These are phyloP conservation scores for Eucalyptus shirleyi DNA, from an alignment of 345 rosid genomes.

Conservation along the genomic window DNA sequence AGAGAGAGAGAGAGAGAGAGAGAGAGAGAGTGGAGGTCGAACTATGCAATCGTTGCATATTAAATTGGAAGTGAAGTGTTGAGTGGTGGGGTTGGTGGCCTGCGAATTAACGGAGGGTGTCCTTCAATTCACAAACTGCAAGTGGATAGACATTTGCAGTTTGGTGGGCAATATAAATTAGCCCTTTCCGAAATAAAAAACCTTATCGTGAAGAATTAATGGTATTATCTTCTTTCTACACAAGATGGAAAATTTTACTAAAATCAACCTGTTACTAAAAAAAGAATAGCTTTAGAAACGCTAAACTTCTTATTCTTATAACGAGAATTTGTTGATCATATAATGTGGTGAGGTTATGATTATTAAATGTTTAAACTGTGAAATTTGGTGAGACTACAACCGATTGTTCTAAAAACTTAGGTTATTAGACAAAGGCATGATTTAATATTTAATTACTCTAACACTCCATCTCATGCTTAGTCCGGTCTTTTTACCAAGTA, in stretches of 20 bases:
- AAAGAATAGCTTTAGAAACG: not conserved
- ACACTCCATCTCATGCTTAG: not conserved
- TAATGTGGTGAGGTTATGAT: not conserved
- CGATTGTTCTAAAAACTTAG: too few species aligned
- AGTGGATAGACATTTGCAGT: not conserved
- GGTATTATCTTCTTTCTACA: not conserved
- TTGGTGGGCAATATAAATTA: not conserved
- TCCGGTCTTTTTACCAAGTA: too few species aligned
- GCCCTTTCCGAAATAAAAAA: not conserved
- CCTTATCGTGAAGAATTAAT: not conserved
- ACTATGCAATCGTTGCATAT: not conserved
- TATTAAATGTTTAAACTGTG: not conserved
- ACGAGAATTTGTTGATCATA: not conserved
- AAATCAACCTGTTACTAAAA: not conserved
- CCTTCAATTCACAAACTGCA: not conserved
- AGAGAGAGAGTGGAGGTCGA: not conserved
- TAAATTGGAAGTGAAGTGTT: not conserved
- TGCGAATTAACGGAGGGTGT: not conserved
- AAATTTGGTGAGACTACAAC: too few species aligned
- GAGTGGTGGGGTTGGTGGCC: not conserved
- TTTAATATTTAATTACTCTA: too few species aligned
- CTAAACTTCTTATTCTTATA: not conserved
- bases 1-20: not conserved
- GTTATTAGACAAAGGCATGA: rapidly evolving
- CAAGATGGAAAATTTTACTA: not conserved